Evolutionary conservation across 495 filamentous ascomycete species (phyloP).

Genomic region (Oidiodendron maius): DNA sequence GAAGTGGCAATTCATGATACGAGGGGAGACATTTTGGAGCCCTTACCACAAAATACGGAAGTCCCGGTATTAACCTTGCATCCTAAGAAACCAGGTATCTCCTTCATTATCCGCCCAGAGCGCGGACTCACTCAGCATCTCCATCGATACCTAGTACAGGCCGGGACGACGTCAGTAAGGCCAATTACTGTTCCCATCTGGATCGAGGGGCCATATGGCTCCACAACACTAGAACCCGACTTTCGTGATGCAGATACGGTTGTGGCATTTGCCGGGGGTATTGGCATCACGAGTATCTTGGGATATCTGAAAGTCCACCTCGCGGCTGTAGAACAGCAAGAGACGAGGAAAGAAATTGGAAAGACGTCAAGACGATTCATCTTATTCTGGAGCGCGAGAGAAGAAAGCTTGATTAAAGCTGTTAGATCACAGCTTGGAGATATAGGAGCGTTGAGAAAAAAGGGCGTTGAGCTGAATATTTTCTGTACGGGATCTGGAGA

Average conservation of each 20-base stretch:
- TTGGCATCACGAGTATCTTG: not conserved
- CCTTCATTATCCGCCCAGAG: not conserved
- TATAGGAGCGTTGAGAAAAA: not conserved
- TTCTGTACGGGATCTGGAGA: not conserved
- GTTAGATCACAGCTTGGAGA: not conserved
- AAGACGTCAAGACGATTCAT: not conserved
- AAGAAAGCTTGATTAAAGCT: not conserved
- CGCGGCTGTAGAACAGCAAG: not conserved
- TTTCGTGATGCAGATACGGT: not conserved
- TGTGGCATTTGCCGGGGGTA: not conserved
- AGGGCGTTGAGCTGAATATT: not conserved
- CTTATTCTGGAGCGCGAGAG: not conserved
- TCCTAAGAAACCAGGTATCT: not conserved
- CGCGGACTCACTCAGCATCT: not conserved
- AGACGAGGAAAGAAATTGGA: not conserved
- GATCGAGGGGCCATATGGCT: not conserved
- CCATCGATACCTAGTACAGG: not conserved
- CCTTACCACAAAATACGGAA: not conserved
- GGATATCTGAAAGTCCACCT: not conserved
- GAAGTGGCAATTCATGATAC: not conserved
- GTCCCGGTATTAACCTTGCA: not conserved
- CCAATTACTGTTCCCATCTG: not conserved
- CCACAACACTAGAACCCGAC: not conserved
- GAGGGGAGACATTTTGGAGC: too few relatives aligned
- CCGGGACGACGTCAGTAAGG: not conserved